Evolutionary conservation across 2,329 filamentous ascomycete species (phyloP).

Genomic region (Juglanconis sp.): DNA sequence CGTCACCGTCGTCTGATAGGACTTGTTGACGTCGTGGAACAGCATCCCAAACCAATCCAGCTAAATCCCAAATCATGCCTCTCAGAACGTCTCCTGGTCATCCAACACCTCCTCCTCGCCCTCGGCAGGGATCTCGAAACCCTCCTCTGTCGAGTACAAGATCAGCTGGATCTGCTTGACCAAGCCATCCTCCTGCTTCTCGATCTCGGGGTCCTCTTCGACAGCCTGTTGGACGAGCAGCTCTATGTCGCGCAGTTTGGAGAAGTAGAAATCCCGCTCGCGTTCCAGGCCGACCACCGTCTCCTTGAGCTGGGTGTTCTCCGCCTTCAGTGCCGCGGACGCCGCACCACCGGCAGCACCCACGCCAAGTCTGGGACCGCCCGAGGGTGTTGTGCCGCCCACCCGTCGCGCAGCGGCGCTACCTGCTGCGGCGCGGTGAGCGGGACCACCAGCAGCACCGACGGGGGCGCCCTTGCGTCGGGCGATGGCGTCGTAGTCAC

Average conservation of each 20-base stretch:
- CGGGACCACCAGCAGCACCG: constrained; percentile 31
- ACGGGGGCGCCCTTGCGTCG: constrained; percentile 76
- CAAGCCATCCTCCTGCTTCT: constrained; percentile 88
- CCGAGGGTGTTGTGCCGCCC: constrained; percentile 62
- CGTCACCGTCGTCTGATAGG: neutral
- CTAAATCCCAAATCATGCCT: neutral
- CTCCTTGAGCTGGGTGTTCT: constrained; percentile 88
- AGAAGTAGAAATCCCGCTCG: constrained; percentile 98
- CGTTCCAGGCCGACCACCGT: constrained; percentile 92
- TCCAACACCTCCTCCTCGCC: constrained; percentile 70
- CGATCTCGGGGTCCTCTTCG: constrained; percentile 86
- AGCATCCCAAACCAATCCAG: neutral
- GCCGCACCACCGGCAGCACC: constrained; percentile 50
- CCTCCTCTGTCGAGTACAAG: constrained; percentile 92
- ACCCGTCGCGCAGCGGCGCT: constrained; percentile 39
- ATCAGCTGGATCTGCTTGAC: constrained; percentile 96
- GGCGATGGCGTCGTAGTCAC: constrained; percentile 88
- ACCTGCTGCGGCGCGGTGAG: constrained; percentile 46
- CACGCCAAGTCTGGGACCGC: constrained; percentile 41
- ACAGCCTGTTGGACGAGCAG: constrained; percentile 88
- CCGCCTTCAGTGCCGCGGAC: constrained; percentile 71
- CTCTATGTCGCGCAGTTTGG: constrained; percentile 96
- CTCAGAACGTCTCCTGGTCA: constrained; percentile 77
- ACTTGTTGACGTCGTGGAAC: neutral
- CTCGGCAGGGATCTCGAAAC: constrained; percentile 86